A percentile compares a stretch with the other conserved stretches of the same genome.
These are phyloP conservation scores for Pestalotiopsis sp. DNA, from an alignment of 2,329 filamentous ascomycete species.

Conservation along the genomic window DNA sequence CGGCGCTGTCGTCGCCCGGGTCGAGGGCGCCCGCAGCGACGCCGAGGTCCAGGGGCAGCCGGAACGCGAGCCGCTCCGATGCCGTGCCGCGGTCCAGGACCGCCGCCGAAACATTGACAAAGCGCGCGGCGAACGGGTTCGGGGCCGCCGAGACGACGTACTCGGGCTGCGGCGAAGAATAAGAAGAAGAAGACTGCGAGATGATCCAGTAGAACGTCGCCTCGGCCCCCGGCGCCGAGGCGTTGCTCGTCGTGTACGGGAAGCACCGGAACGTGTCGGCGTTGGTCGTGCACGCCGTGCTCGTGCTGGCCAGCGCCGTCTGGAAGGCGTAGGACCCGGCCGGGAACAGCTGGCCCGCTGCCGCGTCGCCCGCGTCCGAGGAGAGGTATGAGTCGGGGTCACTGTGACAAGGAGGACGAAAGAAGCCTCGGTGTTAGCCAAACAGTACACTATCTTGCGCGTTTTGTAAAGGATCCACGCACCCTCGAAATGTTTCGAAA, in stretches of 20 bases:
- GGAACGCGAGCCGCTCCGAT: constrained; percentile 60
- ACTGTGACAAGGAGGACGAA: constrained; percentile 38
- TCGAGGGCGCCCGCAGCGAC: constrained; percentile 49
- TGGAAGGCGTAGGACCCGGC: constrained; percentile 62
- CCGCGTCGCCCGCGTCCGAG: not conserved
- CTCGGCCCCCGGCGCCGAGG: constrained; percentile 35
- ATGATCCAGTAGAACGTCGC: constrained; percentile 66
- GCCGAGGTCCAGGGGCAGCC: constrained; percentile 50
- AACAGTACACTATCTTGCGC: no score
- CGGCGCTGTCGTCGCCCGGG: constrained; percentile 40
- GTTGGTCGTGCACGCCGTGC: constrained; percentile 58
- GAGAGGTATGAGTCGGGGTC: constrained; percentile 14
- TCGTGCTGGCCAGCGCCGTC: constrained; percentile 54
- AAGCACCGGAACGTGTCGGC: constrained; percentile 62
- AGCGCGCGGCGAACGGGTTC: constrained; percentile 57
- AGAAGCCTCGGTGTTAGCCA: constrained; percentile 29
- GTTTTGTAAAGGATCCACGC: no score
- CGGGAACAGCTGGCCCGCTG: constrained; percentile 46
- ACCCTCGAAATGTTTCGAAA: no score
- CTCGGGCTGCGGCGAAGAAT: not conserved
- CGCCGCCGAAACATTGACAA: constrained; percentile 34
- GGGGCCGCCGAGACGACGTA: constrained; percentile 56
- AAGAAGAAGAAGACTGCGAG: constrained; percentile 30
- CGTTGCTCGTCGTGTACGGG: constrained; percentile 52
- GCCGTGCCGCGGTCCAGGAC: constrained; percentile 32